Percentiles rank a stretch among this genome's conserved stretches.
These are phyloP conservation scores for Lasiodiplodia sp. DNA, from an alignment of 2,329 filamentous ascomycete species.

Conservation along the genomic window DNA sequence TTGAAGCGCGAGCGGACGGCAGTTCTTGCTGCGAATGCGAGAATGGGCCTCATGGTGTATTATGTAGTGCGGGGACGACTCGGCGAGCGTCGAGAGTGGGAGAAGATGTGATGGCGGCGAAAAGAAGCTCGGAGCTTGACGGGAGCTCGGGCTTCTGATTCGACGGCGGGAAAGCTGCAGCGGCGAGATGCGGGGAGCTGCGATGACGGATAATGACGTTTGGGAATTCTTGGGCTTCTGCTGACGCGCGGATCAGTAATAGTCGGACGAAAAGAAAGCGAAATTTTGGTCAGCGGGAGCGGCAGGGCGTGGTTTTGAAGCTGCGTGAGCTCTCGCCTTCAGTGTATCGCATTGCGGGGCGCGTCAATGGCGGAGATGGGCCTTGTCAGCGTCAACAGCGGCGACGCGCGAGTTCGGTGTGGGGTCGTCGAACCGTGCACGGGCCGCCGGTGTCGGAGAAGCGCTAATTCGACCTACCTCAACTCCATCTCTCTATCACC, in stretches of 20 bases:
- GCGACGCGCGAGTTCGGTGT: slow-evolving; percentile 10
- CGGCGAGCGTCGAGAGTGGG: neutral
- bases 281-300: neutral
- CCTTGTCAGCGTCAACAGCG: slow-evolving; percentile 30
- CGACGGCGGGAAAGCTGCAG: neutral
- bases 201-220: slow-evolving; percentile 22
- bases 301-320: slow-evolving; percentile 15
- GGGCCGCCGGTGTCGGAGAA: slow-evolving; percentile 15
- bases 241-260: neutral
- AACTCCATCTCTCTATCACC: neutral
- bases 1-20: slow-evolving; percentile 41
- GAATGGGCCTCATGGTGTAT: slow-evolving; percentile 32
- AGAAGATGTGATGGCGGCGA: neutral
- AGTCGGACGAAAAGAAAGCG: neutral
- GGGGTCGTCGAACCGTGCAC: neutral
- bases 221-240: neutral
- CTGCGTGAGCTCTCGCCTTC: neutral
- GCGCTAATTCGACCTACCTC: neutral
- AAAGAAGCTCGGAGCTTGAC: slow-evolving; percentile 7
- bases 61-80: slow-evolving; percentile 2
- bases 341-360: slow-evolving; percentile 10
- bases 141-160: neutral
- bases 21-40: slow-evolving; percentile 32
- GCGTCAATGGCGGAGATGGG: slow-evolving; percentile 30
- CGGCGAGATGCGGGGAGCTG: slow-evolving; percentile 22